These are phyloP conservation scores for Metschnikowia continentalis DNA, from an alignment of 805 yeast genomes.

Conservation along the genomic window DNA sequence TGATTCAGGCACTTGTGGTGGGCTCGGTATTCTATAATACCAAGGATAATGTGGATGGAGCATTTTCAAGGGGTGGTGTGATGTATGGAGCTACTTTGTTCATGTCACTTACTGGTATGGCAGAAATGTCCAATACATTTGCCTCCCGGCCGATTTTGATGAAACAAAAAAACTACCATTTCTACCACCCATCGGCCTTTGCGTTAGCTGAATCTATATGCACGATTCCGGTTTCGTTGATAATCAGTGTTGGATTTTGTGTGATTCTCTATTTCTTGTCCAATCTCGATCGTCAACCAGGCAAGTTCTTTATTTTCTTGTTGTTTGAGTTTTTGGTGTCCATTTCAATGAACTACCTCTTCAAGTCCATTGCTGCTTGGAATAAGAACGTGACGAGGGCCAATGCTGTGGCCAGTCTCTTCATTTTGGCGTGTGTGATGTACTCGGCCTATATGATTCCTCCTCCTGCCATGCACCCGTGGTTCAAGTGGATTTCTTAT, in stretches of 20 bases:
- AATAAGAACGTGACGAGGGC: constrained; percentile 36
- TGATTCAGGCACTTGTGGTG: constrained; percentile 51
- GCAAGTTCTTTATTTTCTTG: constrained; percentile 34
- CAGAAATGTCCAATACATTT: constrained; percentile 54
- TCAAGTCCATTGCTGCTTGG: constrained; percentile 38
- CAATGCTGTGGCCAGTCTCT: constrained; percentile 39
- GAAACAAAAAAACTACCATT: constrained; percentile 66
- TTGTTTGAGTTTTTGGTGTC: constrained; percentile 17
- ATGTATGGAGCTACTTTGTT: constrained; percentile 56
- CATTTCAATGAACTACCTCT: constrained; percentile 34
- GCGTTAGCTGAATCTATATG: constrained; percentile 47
- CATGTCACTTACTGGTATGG: constrained; percentile 54
- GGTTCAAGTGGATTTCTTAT: constrained; percentile 36
- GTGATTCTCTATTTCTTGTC: constrained; percentile 23
- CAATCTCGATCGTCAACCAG: constrained; percentile 30
- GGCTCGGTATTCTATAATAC: constrained; percentile 57
- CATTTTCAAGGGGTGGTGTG: constrained; percentile 58
- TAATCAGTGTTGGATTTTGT: constrained; percentile 23
- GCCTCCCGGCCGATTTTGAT: constrained; percentile 58
- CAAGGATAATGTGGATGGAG: constrained; percentile 45
- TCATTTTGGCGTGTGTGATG: constrained; percentile 48
- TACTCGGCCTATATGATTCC: constrained; percentile 47
- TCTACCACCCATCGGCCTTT: constrained; percentile 71
- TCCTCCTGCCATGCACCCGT: constrained; percentile 28
- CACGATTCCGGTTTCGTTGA: not conserved